These are phyloP conservation scores for Leishmania turanica DNA, from an alignment of 208 protist genomes.

Conservation along the genomic window DNA sequence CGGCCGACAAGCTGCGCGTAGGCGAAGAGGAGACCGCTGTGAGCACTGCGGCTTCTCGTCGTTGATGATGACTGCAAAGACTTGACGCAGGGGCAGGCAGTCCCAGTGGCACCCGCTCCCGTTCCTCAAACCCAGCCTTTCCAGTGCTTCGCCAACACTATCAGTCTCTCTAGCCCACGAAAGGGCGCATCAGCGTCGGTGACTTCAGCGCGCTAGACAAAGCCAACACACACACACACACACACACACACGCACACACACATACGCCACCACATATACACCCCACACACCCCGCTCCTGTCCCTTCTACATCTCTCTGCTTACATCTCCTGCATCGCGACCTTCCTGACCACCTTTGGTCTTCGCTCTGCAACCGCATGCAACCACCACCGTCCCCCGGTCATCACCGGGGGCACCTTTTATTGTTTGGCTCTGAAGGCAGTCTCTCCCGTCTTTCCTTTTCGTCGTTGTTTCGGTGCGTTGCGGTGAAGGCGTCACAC, in stretches of 20 bases:
- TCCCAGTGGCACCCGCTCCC: background rate
- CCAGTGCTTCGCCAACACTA: background rate
- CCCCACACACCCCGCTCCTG: background rate
- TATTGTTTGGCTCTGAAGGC: no score
- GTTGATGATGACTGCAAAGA: slow-evolving; percentile 5
- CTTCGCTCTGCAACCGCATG: no score
- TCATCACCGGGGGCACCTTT: background rate
- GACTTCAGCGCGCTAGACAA: background rate
- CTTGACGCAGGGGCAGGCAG: background rate
- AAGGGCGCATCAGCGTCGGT: background rate
- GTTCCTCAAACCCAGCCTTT: background rate
- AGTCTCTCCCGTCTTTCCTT: background rate
- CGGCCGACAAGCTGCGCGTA: slow-evolving; percentile 28
- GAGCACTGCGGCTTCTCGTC: slow-evolving; percentile 26
- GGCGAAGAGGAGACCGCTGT: slow-evolving; percentile 35
- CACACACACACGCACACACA: background rate
- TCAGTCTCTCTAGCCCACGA: slow-evolving; percentile 2
- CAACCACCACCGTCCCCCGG: background rate
- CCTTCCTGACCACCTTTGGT: background rate
- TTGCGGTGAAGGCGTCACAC: background rate
- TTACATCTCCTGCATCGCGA: background rate
- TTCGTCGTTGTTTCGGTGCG: background rate
- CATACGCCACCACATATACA: no score
- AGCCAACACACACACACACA: background rate
- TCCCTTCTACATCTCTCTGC: background rate